A percentile compares a stretch with the other conserved stretches of the same genome.
Conservation (phyloP, 345 rosid species). For the Syzygium aromaticum region DNA sequence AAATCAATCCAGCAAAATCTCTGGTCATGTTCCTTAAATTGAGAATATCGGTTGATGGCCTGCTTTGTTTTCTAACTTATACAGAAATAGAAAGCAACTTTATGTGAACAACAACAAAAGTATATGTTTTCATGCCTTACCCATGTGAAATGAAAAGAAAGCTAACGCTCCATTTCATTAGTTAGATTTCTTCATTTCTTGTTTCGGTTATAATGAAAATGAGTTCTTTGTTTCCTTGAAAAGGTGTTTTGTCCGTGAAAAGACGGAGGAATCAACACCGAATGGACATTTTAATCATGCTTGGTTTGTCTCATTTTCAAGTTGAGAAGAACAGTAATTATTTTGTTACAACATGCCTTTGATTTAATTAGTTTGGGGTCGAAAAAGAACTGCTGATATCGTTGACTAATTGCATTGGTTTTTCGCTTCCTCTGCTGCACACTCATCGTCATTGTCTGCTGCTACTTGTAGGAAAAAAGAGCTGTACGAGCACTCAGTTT, state of each 20-base stretch:
- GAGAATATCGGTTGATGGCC: background rate
- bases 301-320: background rate
- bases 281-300: rapidly evolving
- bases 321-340: background rate
- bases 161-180: rapidly evolving
- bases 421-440: background rate
- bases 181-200: background rate
- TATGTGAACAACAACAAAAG: background rate
- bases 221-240: background rate
- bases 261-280: background rate
- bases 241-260: no score
- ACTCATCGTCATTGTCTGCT: background rate
- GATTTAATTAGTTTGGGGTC: background rate
- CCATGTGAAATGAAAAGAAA: background rate
- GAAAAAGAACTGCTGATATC: background rate
- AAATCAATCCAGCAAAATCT: background rate
- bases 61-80: background rate
- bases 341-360: background rate
- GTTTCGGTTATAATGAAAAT: no score
- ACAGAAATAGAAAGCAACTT: background rate
- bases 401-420: background rate
- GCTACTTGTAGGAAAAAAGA: rapidly evolving
- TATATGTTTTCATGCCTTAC: background rate
- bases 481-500: background rate
- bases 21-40: background rate